Percentiles rank a stretch among this genome's conserved stretches.
phyloP scores from a whole-genome alignment of 2,329 filamentous ascomycete genomes.

The Aspergillus quadricinctus region DNA sequence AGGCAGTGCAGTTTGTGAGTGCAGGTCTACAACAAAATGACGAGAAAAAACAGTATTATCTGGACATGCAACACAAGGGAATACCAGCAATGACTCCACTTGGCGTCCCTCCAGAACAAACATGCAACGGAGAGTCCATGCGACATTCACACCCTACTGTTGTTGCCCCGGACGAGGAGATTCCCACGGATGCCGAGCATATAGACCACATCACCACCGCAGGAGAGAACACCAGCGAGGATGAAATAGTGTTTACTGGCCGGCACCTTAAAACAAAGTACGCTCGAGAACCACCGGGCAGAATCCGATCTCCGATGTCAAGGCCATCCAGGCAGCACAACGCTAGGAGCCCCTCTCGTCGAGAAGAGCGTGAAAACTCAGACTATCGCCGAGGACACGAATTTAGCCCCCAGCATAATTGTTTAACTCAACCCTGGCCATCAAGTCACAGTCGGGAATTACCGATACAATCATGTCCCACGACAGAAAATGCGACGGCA shows the following conservation, averaged over 20 bases:
- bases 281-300: slow-evolving; percentile 7
- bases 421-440: neutral
- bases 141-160: slow-evolving; percentile 16
- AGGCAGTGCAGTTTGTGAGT: slow-evolving; percentile 57
- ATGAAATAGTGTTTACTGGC: slow-evolving; percentile 46
- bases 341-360: neutral
- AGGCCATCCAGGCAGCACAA: neutral
- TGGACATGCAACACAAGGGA: neutral
- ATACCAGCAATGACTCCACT: neutral
- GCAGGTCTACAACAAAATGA: slow-evolving; percentile 46
- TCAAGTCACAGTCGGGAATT: neutral
- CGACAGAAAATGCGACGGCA: neutral
- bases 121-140: neutral
- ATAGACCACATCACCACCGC: slow-evolving; percentile 29
- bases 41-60: slow-evolving; percentile 16
- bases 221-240: slow-evolving; percentile 60
- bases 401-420: neutral
- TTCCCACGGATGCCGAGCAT: slow-evolving; percentile 24
- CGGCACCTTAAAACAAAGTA: slow-evolving; percentile 20
- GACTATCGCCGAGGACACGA: neutral
- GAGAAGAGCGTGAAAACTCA: neutral
- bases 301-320: neutral
- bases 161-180: slow-evolving; percentile 32
- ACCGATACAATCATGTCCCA: neutral
- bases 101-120: neutral